Percentiles rank a stretch among this genome's conserved stretches.
These are phyloP conservation scores for Brassica incana DNA, from an alignment of 345 rosid genomes.

Conservation along the genomic window DNA sequence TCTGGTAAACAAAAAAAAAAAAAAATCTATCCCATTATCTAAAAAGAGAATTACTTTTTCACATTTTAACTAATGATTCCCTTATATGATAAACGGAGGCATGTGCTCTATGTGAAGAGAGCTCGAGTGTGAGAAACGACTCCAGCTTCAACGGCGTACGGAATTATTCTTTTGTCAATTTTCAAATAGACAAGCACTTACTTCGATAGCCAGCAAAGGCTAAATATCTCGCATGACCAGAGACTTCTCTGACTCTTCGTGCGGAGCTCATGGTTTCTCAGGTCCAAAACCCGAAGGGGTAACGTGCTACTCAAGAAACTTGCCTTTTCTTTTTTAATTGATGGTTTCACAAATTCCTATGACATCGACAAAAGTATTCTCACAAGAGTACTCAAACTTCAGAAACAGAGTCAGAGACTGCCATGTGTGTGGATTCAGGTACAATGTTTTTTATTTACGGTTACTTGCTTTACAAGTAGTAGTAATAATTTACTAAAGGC, in stretches of 20 bases:
- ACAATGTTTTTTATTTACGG: conserved; percentile 13
- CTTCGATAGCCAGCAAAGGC: conserved; percentile 26
- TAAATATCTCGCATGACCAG: conserved; percentile 9
- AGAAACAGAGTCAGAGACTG: conserved; percentile 25
- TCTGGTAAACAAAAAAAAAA: too few species aligned
- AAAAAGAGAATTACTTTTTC: neutral
- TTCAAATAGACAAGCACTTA: conserved; percentile 13
- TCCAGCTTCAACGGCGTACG: conserved; percentile 34
- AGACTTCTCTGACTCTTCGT: conserved; percentile 30
- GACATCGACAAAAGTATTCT: conserved; percentile 16
- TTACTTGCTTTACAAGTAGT: conserved; percentile 35
- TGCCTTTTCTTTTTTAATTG: neutral
- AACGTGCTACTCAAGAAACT: conserved; percentile 27
- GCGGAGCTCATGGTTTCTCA: conserved; percentile 10
- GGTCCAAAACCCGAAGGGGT: conserved; percentile 25
- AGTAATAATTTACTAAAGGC: neutral
- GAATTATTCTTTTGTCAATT: neutral
- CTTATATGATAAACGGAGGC: neutral
- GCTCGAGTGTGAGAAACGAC: conserved; percentile 13
- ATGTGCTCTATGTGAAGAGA: conserved; percentile 15
- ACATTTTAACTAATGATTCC: neutral
- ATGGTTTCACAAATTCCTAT: conserved; percentile 14
- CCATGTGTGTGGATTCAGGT: conserved; percentile 24
- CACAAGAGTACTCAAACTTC: conserved; percentile 8
- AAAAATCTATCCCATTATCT: neutral